Conservation (phyloP, 108 stramenopile genomes). For the Aurantiochytrium sp. region DNA sequence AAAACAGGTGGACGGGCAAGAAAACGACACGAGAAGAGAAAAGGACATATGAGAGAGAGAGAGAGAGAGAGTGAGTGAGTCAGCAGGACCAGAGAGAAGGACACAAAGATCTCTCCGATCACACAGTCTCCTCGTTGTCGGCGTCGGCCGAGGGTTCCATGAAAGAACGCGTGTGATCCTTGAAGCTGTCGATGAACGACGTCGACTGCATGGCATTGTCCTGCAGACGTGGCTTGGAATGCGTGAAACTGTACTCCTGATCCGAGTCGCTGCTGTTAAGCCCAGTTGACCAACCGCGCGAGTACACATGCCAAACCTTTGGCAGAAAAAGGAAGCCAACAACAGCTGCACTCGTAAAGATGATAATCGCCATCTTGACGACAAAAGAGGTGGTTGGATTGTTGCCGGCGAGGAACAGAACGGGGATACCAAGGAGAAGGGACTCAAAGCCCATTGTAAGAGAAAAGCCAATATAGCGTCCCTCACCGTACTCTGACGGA, state of each 20-base stretch:
- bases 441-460: neutral
- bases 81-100: too few species aligned
- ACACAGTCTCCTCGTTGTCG: neutral
- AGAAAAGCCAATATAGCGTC: neutral
- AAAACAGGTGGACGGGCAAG: too few species aligned
- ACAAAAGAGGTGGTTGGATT: neutral
- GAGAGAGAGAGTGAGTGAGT: too few species aligned
- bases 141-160: neutral
- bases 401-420: neutral
- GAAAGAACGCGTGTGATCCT: neutral
- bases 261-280: neutral
- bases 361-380: neutral
- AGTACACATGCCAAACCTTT: neutral
- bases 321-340: constrained; percentile 4
- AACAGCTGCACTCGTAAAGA: neutral
- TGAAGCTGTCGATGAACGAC: neutral
- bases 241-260: neutral
- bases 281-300: neutral
- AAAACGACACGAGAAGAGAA: too few species aligned
- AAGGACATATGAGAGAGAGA: too few species aligned
- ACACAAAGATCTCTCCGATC: neutral
- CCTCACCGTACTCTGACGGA: neutral
- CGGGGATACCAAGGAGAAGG: neutral
- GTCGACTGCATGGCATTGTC: neutral
- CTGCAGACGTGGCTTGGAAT: neutral